phyloP scores from a whole-genome alignment of 2,329 filamentous ascomycete species.

The Neonectria sp. region DNA sequence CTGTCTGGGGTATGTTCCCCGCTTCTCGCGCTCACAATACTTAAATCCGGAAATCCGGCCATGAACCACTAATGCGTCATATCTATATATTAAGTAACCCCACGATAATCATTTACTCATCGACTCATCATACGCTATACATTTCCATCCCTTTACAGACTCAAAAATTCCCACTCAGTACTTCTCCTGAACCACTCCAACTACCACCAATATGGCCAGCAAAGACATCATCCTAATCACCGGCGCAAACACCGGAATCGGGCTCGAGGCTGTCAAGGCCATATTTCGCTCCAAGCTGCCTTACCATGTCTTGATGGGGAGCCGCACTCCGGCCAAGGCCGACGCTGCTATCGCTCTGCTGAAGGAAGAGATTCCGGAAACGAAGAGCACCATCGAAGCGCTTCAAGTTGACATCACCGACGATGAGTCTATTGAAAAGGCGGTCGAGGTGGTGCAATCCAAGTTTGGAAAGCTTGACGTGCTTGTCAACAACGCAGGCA shows the following conservation, averaged over 20 bases:
- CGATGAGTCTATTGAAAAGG: slow-evolving; percentile 66
- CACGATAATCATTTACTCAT: neutral
- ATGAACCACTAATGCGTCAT: neutral
- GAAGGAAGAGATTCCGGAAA: slow-evolving; percentile 56
- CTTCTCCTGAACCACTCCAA: neutral
- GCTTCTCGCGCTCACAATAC: neutral
- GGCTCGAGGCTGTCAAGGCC: slow-evolving; percentile 70
- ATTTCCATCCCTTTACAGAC: neutral
- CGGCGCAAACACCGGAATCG: slow-evolving; percentile 74
- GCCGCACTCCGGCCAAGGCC: slow-evolving; percentile 66
- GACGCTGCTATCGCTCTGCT: slow-evolving; percentile 61
- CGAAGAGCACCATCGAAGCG: slow-evolving; percentile 59
- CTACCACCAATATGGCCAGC: slow-evolving; percentile 35
- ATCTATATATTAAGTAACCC: neutral
- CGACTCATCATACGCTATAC: neutral
- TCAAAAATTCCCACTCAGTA: neutral
- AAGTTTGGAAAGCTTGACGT: slow-evolving; percentile 63
- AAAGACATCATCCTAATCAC: slow-evolving; percentile 69
- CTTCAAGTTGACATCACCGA: slow-evolving; percentile 68
- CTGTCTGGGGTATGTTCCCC: no score
- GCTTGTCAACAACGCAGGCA: slow-evolving; percentile 72
- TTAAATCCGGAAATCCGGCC: neutral
- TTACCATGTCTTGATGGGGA: slow-evolving; percentile 71
- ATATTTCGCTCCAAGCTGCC: slow-evolving; percentile 62
- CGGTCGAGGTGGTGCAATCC: slow-evolving; percentile 59